phyloP scores from a whole-genome alignment of 371 early-diverging fungal genomes.

The Haplosporangium sp. region DNA sequence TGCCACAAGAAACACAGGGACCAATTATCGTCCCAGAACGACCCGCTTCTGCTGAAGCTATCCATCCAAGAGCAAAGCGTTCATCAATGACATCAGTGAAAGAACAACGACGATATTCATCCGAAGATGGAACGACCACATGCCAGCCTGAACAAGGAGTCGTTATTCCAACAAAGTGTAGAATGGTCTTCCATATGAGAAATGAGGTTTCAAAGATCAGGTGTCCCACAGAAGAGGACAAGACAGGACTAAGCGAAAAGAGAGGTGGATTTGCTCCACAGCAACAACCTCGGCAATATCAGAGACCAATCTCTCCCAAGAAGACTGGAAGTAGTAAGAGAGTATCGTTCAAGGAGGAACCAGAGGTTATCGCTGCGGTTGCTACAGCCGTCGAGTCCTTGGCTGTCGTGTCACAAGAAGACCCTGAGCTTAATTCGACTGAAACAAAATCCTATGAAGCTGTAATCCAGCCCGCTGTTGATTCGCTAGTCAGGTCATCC shows the following conservation, averaged over 20 bases:
- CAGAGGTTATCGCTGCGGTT: not conserved
- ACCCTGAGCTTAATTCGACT: too few relatives aligned
- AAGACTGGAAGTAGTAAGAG: constrained; percentile 22
- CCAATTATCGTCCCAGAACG: not conserved
- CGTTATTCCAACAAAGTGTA: constrained; percentile 39
- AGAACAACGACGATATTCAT: constrained; percentile 28
- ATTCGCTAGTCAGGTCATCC: constrained; percentile 2
- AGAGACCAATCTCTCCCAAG: constrained; percentile 7
- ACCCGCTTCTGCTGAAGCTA: not conserved
- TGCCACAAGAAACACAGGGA: constrained; percentile 2
- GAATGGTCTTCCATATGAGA: constrained; percentile 50
- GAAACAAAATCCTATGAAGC: too few relatives aligned
- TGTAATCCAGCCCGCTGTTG: not conserved
- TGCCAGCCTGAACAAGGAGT: not conserved
- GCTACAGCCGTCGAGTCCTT: not conserved
- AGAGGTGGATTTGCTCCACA: constrained; percentile 2
- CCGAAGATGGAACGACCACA: constrained; percentile 20
- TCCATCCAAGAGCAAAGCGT: not conserved
- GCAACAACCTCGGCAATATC: constrained; percentile 16
- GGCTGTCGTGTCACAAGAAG: not conserved
- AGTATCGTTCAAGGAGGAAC: constrained; percentile 33
- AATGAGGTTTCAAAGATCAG: constrained; percentile 33
- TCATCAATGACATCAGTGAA: not conserved
- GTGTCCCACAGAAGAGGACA: constrained; percentile 9
- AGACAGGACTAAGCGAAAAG: constrained; percentile 10